A percentile compares a stretch with the other conserved stretches of the same genome.
phyloP scores from a whole-genome alignment of 768 basidiomycete species.

The Amanita subjunquillea region DNA sequence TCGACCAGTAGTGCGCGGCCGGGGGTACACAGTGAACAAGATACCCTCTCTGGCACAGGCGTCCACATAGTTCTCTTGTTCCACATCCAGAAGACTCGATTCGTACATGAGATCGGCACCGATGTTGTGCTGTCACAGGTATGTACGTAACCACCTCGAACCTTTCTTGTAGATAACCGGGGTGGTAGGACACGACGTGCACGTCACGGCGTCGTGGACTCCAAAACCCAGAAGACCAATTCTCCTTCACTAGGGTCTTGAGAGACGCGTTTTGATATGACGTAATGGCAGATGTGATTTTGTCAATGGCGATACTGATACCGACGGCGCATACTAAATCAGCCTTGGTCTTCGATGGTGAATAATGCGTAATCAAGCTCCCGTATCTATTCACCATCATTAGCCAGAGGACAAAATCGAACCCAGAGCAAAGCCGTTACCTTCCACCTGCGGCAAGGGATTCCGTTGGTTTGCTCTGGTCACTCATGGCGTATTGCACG shows the following conservation, averaged over 20 bases:
- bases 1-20: slow-evolving; percentile 38
- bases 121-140: slow-evolving; percentile 74
- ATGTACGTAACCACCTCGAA: slow-evolving; percentile 56
- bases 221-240: slow-evolving; percentile 81
- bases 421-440: slow-evolving; percentile 20
- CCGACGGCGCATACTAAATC: slow-evolving; percentile 59
- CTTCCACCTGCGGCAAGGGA: slow-evolving; percentile 77
- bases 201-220: slow-evolving; percentile 86
- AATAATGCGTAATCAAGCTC: slow-evolving; percentile 50
- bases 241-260: slow-evolving; percentile 63
- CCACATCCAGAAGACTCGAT: slow-evolving; percentile 47
- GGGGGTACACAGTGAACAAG: slow-evolving; percentile 44
- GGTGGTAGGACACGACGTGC: slow-evolving; percentile 71
- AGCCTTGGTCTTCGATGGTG: slow-evolving; percentile 39
- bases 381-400: slow-evolving; percentile 46
- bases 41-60: slow-evolving; percentile 76
- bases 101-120: slow-evolving; percentile 89
- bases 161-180: slow-evolving; percentile 66
- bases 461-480: slow-evolving; percentile 49
- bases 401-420: not conserved
- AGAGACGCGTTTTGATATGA: slow-evolving; percentile 61
- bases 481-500: slow-evolving; percentile 51
- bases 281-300: slow-evolving; percentile 61
- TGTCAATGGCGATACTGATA: slow-evolving; percentile 70
- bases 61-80: slow-evolving; percentile 58